Evolutionary conservation across 148 eudicot genomes (phyloP), one percentile per base, ranked within the genome.

Genomic region (Suaeda aralocaspica): DNA sequence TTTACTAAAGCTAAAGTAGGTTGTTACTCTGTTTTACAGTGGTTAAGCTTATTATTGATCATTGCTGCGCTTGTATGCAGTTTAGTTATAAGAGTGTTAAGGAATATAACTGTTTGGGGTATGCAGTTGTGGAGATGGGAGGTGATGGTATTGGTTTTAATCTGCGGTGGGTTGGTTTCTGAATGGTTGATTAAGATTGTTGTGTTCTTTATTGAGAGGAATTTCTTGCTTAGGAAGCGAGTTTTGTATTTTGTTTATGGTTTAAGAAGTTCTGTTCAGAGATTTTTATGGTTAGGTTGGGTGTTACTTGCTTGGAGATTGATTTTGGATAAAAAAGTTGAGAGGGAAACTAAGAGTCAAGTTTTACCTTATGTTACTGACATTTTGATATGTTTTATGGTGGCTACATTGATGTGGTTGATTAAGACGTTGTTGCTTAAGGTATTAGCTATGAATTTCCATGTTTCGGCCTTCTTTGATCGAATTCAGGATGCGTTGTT

Each of bases 211-310:
- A 78, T 88, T 21, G 92, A 90, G 73, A 70, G 92, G 7, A 88
- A 87, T 45, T 86, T 84, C 52, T 31, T 89, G 48, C 59, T 89
- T 29, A 67, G 92, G 19, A 89, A 87, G 31, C 33, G 86, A 74
- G 96, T 89, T 60, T 72, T 89, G 74, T 89, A 89, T 64, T 89
- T 89, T 34, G 96, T 89, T 44, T 89, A 89, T 19, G 90, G 96
- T 8, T 70, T 88, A 29, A 79, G 78, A 25, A 81, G 77, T 22
- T 85, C 92, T 1, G 92, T 88, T 21, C 88, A 86, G 68, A 88
- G 81, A 53, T 88, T 89, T 60, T 65, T 90, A 14, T 90, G 96
- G 92, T 74, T 90, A 58, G 79, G 79, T 4, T 67, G 80, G 65
- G 87, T 84, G 36, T 77, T 90, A 65, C 62, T 90, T 4, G 88